phyloP scores from a whole-genome alignment of 495 filamentous ascomycete genomes.

The Penicillium roqueforti region DNA sequence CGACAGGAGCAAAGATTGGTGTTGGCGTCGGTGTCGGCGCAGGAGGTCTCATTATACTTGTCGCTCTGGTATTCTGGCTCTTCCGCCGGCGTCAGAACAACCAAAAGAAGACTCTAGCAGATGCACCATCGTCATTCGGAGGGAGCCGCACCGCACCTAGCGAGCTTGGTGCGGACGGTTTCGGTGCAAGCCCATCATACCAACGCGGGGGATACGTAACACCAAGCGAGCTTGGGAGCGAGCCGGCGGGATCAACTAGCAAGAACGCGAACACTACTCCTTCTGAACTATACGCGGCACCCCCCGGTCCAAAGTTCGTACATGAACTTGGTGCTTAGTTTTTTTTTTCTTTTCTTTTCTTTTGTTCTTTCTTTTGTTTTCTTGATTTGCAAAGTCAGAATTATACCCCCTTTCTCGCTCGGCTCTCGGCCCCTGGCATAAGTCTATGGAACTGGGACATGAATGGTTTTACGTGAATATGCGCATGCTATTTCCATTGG shows the following conservation, averaged over 20 bases:
- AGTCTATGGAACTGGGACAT: neutral
- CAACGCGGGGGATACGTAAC: neutral
- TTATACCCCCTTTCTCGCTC: neutral
- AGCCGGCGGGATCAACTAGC: neutral
- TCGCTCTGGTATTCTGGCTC: neutral
- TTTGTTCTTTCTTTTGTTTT: neutral
- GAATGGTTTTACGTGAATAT: neutral
- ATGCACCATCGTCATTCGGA: neutral
- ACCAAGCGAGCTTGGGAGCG: neutral
- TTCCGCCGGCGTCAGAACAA: neutral
- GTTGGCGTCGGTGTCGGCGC: constrained; percentile 10
- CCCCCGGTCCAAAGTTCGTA: neutral
- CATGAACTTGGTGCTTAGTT: constrained; percentile 7
- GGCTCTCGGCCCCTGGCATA: neutral
- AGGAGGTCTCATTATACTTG: neutral
- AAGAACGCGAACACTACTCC: neutral
- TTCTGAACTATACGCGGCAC: neutral
- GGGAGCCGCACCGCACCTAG: neutral
- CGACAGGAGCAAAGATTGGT: constrained; percentile 7
- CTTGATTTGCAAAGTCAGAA: neutral
- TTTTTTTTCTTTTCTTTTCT: neutral
- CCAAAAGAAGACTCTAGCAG: neutral
- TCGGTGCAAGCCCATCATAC: neutral
- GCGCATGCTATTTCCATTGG: neutral
- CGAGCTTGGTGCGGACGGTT: neutral